Base-by-base conservation (phyloP, 768 basidiomycete species). In the Lactarius vividus region DNA sequence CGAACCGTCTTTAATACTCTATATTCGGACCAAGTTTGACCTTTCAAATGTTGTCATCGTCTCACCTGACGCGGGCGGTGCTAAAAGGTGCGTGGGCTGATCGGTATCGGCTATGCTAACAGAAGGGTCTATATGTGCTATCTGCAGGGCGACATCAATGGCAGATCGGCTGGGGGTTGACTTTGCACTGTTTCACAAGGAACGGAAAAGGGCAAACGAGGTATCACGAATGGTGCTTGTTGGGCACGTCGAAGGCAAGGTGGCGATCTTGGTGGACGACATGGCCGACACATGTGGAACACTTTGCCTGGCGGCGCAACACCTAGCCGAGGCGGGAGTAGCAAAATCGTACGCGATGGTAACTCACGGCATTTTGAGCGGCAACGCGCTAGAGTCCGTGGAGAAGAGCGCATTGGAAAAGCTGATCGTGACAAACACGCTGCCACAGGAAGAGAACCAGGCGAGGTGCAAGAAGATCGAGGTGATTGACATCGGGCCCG, bases 211-310 rank as follows among this genome's bases (percentile, higher is more conserved):
- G 79, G 93, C 93, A 35, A 96, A 96, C 76, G 90, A 94, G 69
- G 93, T 96, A 8, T 94, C 93, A 66, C 87, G 94, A 63, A 95
- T 96, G 94, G 85, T 95, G 63, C 86, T 99, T 59, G 96, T 99
- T 54, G 97, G 97, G 1, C 88, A 94, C 73, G 95, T 96, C 68
- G 87, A 85, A 74, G 94, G 88, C 74, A 95, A 98, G 80, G 83
- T 87, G 52, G 97, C 96, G 61, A 95, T 99, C 64, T 82, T 99
- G 33, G 91, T 98, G 54, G 97, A 98, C 81, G 97, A 99, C 81
- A 98, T 99, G 94, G 94, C 94, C 35, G 94, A 96, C 77, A 96
- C 94, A 52, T 96, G 94, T 72, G 94, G 94, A 61, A 99, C 97
- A 65, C 84, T 99, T 67, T 89, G 91, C 71, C 83, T 98, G 62